Percentiles rank a stretch among this genome's conserved stretches.
These are phyloP conservation scores for Hyaloscypha variabilis DNA, from an alignment of 495 filamentous ascomycete genomes.

Conservation along the genomic window DNA sequence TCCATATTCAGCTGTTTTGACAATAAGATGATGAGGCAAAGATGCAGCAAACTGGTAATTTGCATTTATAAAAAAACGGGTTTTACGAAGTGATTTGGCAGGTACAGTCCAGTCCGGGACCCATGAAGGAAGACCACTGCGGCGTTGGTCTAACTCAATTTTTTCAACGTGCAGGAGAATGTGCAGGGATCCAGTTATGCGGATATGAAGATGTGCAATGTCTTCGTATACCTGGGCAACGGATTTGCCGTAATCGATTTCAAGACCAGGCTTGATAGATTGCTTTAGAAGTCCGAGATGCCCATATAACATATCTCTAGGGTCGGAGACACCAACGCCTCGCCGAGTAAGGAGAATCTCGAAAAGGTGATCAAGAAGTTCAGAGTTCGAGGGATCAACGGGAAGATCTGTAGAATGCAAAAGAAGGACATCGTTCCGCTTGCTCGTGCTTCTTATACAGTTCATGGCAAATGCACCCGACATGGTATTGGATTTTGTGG, in stretches of 20 bases:
- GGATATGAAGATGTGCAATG: neutral
- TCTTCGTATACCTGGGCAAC: neutral
- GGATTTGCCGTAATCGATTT: neutral
- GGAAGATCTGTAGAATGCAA: neutral
- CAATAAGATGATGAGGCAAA: neutral
- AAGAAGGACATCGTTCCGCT: neutral
- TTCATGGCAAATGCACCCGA: neutral
- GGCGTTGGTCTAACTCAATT: neutral
- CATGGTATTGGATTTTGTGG: neutral
- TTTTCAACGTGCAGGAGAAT: neutral
- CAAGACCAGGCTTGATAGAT: neutral
- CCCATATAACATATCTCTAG: slow-evolving; percentile 11
- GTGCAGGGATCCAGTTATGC: neutral
- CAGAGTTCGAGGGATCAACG: neutral
- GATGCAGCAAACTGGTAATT: neutral
- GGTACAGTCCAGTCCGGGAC: slow-evolving; percentile 3
- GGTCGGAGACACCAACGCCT: slow-evolving; percentile 6
- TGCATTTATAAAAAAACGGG: neutral
- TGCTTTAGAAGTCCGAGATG: neutral
- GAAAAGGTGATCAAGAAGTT: neutral
- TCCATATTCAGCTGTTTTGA: neutral
- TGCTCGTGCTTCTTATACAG: neutral
- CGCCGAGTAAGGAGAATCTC: slow-evolving; percentile 1
- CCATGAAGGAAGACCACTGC: too few species aligned
- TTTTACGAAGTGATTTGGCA: neutral